phyloP scores from a whole-genome alignment of 768 basidiomycete species.

The Hygrophoropsis aurantiaca region DNA sequence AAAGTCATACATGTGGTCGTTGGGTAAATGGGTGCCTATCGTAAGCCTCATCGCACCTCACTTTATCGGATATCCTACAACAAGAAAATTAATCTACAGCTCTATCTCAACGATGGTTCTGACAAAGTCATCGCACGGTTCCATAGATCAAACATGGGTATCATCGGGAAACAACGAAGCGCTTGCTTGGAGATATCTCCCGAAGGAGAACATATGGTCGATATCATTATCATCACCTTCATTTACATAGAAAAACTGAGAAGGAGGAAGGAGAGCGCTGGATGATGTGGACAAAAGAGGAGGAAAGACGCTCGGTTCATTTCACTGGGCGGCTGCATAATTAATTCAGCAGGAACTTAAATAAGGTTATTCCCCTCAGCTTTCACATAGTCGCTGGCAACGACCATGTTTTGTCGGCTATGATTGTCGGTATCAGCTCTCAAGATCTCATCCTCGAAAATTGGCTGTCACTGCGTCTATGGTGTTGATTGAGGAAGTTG shows the following conservation, averaged over 20 bases:
- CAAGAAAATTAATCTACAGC: neutral
- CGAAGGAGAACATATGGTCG: slow-evolving; percentile 22
- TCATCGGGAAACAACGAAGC: slow-evolving; percentile 1
- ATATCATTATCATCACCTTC: slow-evolving; percentile 29
- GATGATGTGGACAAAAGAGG: too few species aligned
- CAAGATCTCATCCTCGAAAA: too few species aligned
- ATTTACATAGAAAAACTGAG: slow-evolving; percentile 27
- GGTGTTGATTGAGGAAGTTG: too few species aligned
- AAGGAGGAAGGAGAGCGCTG: too few species aligned
- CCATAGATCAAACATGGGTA: neutral
- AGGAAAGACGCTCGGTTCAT: too few species aligned
- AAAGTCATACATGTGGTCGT: slow-evolving; percentile 5
- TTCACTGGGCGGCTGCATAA: too few species aligned
- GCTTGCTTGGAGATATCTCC: slow-evolving; percentile 24
- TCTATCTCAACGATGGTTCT: neutral
- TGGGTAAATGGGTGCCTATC: neutral
- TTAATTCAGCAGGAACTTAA: too few species aligned
- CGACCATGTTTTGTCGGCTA: too few species aligned
- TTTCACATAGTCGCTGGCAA: too few species aligned
- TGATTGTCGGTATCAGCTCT: too few species aligned
- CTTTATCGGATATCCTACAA: neutral
- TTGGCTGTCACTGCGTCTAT: too few species aligned
- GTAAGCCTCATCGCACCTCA: neutral
- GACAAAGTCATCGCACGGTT: neutral
- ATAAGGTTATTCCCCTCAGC: too few species aligned